These are phyloP conservation scores for Puccinia polysora DNA, from an alignment of 1,284 basidiomycete species.

Conservation along the genomic window DNA sequence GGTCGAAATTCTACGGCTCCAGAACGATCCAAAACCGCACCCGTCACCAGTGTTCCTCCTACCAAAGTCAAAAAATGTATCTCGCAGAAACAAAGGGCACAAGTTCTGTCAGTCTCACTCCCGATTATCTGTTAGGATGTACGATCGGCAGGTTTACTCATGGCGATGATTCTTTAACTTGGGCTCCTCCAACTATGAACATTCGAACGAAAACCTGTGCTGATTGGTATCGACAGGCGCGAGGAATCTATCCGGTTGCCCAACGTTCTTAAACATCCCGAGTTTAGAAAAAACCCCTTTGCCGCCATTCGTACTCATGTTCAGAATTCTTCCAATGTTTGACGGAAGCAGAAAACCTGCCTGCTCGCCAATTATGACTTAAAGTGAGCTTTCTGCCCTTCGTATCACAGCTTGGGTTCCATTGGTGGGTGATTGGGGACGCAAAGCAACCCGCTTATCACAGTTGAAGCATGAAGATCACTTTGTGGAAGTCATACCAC, in stretches of 20 bases:
- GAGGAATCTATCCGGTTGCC: conserved; percentile 16
- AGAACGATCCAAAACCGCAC: neutral
- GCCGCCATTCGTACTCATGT: conserved; percentile 33
- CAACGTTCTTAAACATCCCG: conserved; percentile 19
- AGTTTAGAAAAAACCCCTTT: conserved; percentile 29
- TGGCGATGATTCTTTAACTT: neutral
- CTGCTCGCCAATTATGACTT: too few species aligned
- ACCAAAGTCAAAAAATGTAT: conserved; percentile 14
- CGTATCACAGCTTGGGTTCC: too few species aligned
- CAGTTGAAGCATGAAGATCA: too few species aligned
- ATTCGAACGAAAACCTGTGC: neutral
- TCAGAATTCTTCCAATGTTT: too few species aligned
- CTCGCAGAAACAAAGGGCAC: conserved; percentile 26
- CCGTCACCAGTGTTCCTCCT: neutral
- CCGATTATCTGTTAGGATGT: too few species aligned
- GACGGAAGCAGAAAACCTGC: too few species aligned
- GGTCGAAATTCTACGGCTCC: too few species aligned
- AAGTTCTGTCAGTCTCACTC: conserved; percentile 22
- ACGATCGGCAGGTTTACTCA: neutral
- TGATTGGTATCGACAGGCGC: neutral
- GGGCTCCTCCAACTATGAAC: neutral
- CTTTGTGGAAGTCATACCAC: too few species aligned
- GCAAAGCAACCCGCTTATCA: too few species aligned
- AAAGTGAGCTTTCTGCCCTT: too few species aligned
- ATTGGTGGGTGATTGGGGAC: too few species aligned